phyloP scores from a whole-genome alignment of 148 eudicot genomes.

The Suaeda aralocaspica region DNA sequence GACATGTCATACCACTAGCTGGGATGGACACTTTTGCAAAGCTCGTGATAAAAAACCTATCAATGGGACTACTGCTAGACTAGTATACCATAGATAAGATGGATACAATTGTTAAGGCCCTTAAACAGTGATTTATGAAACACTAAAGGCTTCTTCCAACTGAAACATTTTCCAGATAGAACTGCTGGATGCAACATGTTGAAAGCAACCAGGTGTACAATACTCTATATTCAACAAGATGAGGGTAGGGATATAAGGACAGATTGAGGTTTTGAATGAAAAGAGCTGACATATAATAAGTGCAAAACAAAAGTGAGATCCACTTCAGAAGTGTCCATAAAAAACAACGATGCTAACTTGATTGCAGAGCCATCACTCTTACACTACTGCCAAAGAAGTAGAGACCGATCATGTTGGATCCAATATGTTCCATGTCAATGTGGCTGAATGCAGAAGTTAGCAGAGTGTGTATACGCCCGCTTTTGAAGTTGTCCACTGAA shows the following conservation, averaged over 20 bases:
- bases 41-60: neutral
- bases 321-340: neutral
- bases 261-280: neutral
- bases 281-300: neutral
- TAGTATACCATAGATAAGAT: neutral
- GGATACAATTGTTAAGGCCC: neutral
- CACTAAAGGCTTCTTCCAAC: too few relatives aligned
- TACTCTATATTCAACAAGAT: neutral
- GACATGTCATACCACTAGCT: neutral
- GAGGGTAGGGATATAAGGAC: neutral
- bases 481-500: constrained; percentile 62
- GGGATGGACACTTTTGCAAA: neutral
- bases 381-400: constrained; percentile 74
- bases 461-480: constrained; percentile 78
- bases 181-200: neutral
- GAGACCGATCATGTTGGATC: constrained; percentile 80
- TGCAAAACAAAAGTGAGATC: neutral
- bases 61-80: neutral
- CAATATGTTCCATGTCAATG: constrained; percentile 45
- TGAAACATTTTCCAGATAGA: neutral
- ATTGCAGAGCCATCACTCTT: constrained; percentile 19
- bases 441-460: constrained; percentile 89
- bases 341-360: neutral
- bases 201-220: neutral
- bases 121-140: too few relatives aligned